A percentile compares a stretch with the other conserved stretches of the same genome.
phyloP scores from a whole-genome alignment of 352 stramenopile species.

The Phytophthora capsici region DNA sequence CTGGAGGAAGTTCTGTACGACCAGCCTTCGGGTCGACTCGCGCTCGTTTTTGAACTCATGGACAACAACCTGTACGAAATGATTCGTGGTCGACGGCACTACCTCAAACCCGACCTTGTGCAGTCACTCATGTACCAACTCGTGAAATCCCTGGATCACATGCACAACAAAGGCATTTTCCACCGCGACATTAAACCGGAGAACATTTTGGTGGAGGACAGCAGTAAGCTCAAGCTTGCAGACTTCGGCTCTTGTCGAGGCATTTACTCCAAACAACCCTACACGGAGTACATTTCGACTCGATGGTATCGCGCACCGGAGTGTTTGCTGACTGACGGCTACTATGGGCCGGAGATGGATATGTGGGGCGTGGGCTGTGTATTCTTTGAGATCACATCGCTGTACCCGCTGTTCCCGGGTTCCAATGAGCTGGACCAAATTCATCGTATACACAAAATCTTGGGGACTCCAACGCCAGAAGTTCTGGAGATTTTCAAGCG shows the following conservation, averaged over 20 bases:
- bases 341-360: conserved; percentile 97
- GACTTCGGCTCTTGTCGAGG: conserved; percentile 96
- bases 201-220: conserved; percentile 94
- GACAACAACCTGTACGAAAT: conserved; percentile 97
- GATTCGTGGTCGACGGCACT: conserved; percentile 90
- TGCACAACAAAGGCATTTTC: conserved; percentile 98
- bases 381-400: conserved; percentile 95
- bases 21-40: conserved; percentile 90
- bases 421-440: conserved; percentile 97
- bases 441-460: conserved; percentile 94
- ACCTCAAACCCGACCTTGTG: conserved; percentile 87
- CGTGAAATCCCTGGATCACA: conserved; percentile 95
- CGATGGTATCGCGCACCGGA: conserved; percentile 96
- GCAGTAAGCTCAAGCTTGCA: conserved; percentile 90
- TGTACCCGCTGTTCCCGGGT: conserved; percentile 95
- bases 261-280: conserved; percentile 96
- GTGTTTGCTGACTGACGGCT: conserved; percentile 95
- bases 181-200: conserved; percentile 97
- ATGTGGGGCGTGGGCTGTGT: conserved; percentile 96
- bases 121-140: conserved; percentile 93
- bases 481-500: conserved; percentile 92
- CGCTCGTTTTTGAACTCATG: conserved; percentile 97
- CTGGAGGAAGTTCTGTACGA: conserved; percentile 96
- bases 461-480: conserved; percentile 89
- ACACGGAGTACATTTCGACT: conserved; percentile 98